Evolutionary conservation across 495 filamentous ascomycete genomes (phyloP).

Genomic region (Podospora sp.): DNA sequence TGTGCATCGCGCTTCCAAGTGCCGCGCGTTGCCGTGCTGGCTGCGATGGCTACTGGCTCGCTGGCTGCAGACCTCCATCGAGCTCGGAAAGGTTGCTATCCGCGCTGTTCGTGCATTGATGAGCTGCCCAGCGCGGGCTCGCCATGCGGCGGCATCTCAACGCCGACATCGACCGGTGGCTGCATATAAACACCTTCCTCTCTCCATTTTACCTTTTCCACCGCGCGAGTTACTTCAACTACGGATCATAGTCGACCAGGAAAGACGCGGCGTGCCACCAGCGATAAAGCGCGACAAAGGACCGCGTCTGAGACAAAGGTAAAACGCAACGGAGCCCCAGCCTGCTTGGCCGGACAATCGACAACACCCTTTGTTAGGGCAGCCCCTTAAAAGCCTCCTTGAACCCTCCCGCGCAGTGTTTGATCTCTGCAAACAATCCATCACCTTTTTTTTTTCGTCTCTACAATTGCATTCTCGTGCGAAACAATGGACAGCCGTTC

Average conservation of each 20-base stretch:
- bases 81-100: neutral
- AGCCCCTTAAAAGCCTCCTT: neutral
- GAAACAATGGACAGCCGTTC: slow-evolving; percentile 26
- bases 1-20: neutral
- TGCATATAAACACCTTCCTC: neutral
- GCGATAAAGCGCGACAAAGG: neutral
- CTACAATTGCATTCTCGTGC: neutral
- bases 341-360: neutral
- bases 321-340: slow-evolving; percentile 1
- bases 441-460: neutral
- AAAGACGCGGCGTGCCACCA: neutral
- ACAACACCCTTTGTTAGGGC: neutral
- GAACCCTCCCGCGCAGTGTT: neutral
- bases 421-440: neutral
- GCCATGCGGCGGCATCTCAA: neutral
- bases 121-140: neutral
- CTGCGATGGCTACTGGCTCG: neutral
- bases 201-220: neutral
- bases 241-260: neutral
- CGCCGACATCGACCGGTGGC: neutral
- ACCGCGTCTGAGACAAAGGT: slow-evolving; percentile 4
- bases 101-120: slow-evolving; percentile 3
- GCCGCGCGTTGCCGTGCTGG: neutral
- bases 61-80: neutral
- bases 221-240: neutral